Evolutionary conservation across 306 rosid species (phyloP).

Genomic region (Vigna unguiculata): DNA sequence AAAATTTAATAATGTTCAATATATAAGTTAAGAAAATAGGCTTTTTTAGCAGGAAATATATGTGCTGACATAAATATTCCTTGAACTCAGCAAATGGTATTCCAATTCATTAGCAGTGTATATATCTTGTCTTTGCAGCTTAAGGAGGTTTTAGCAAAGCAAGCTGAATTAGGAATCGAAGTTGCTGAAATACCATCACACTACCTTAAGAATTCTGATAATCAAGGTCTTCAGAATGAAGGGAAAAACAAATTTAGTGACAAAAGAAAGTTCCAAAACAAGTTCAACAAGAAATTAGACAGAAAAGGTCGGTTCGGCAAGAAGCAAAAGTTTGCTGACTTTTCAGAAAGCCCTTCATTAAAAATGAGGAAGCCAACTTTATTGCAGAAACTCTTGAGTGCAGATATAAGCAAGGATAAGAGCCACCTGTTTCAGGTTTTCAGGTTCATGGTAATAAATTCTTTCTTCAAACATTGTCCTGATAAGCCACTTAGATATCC

Average conservation of each 20-base stretch:
- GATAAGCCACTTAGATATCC: conserved; percentile 73
- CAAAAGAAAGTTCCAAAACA: conserved; percentile 59
- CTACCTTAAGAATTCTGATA: conserved; percentile 63
- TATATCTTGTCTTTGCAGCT: conserved; percentile 65
- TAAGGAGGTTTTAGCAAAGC: conserved; percentile 83
- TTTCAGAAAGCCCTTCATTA: conserved; percentile 28
- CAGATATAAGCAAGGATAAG: conserved; percentile 78
- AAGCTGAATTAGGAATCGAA: conserved; percentile 93
- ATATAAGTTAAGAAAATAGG: not conserved
- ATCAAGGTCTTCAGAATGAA: conserved; percentile 47
- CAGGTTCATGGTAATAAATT: conserved; percentile 83
- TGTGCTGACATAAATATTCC: not conserved
- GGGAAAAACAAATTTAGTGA: conserved; percentile 43
- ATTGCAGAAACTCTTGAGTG: conserved; percentile 77
- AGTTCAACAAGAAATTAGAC: conserved; percentile 51
- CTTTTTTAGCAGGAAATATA: conserved; percentile 7
- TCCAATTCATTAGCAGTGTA: not conserved
- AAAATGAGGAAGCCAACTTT: conserved; percentile 64
- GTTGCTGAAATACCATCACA: conserved; percentile 88
- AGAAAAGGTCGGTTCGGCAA: conserved; percentile 54
- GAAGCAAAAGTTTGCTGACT: conserved; percentile 59
- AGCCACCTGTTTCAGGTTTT: conserved; percentile 72
- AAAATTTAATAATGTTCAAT: conserved; percentile 35
- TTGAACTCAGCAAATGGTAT: not conserved
- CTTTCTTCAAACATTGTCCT: conserved; percentile 71